Conservation (phyloP, 2,329 filamentous ascomycete species). For the Didymella glomerata region DNA sequence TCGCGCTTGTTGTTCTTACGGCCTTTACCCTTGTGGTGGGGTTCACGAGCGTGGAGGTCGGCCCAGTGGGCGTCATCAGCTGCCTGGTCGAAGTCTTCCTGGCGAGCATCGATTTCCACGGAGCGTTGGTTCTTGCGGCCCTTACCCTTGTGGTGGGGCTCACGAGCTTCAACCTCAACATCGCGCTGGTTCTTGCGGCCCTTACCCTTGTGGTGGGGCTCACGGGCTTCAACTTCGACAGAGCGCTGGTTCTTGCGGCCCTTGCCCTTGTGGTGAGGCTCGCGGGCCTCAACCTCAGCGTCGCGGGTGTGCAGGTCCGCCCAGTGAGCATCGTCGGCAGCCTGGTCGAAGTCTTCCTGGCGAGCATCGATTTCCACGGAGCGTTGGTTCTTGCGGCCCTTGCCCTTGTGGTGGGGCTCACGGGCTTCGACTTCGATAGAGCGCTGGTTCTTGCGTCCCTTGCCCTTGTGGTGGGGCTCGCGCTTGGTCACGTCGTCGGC, state of each 20-base stretch:
- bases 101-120: no score
- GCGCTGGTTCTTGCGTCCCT: conserved; percentile 14
- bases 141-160: background rate
- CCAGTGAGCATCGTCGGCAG: background rate
- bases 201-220: conserved; percentile 24
- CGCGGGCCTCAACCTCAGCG: conserved; percentile 9
- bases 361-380: conserved; percentile 1
- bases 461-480: conserved; percentile 24
- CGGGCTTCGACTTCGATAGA: background rate
- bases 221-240: background rate
- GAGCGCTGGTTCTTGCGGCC: conserved; percentile 16
- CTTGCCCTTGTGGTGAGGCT: conserved; percentile 25
- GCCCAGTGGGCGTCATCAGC: conserved; percentile 18
- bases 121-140: no score
- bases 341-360: conserved; percentile 3
- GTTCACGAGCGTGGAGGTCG: conserved; percentile 17
- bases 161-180: conserved; percentile 1
- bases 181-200: conserved; percentile 19
- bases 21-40: conserved; percentile 26
- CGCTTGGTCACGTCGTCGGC: conserved; percentile 1
- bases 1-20: background rate
- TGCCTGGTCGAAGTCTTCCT: conserved; percentile 24
- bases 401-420: conserved; percentile 20
- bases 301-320: background rate
- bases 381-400: conserved; percentile 15